Base-by-base conservation (phyloP, 371 early-diverging fungal species). In the Mortierella sp. region DNA sequence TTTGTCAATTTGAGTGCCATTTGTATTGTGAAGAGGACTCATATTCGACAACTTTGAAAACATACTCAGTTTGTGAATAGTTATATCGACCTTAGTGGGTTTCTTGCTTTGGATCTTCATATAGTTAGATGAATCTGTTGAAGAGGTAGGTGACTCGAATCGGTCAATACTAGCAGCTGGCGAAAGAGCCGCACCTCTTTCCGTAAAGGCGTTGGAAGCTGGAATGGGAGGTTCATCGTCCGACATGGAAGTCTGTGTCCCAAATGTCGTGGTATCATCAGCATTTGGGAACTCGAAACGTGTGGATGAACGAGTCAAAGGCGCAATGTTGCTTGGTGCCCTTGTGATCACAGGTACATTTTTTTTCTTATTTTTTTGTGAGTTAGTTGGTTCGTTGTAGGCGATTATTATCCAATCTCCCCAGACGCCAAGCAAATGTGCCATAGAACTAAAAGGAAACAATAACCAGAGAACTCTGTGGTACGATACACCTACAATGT, bases 181-280 rank as follows among this genome's bases (percentile, higher is more conserved):
- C 4, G 63, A 28, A 50, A 21, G 24, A 48, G 24, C 61, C 21
- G 40, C 21, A 19, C 11, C 53, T 38, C 38, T 57, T n/a, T 28
- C 67, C 16, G 63, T 52, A 11, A 41, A 45, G 47, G 33, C 22
- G 38, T 55, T 59, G 21, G 65, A 21, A 22, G 64, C 22, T 2
- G 28, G 63, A 2, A 67, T 55, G 4, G 64, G 63, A 13, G 55
- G 15, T 33, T 67, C 72, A 19, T 66, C 70, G 41, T 70, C 63
- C 3, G 70, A 70, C 70, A 57, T 70, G 53, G 58, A 19, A n/a
- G 57, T 47, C 19, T 62, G 66, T 7, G 43, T 38, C 50, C 57
- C 63, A 48, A 58, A 67, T 9, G 45, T 65, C 0, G 58, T 45
- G 4, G 9, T 43, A 1, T n/a, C 22, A 0, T 50, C 55, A 32